Conservation (phyloP, 805 yeast species). For the Candida ulmi region DNA sequence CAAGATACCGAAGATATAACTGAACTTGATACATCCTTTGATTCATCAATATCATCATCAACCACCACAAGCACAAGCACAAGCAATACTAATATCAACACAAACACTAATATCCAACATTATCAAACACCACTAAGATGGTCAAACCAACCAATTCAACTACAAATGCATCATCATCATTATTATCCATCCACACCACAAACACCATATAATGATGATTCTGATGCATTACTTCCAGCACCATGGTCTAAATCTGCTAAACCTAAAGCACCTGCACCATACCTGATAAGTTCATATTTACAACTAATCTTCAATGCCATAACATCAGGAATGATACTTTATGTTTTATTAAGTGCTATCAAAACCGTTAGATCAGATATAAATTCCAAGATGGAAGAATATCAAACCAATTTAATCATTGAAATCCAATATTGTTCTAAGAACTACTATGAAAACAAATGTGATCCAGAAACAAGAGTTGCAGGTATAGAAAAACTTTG, state of each 20-base stretch:
- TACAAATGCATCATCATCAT: conserved; percentile 42
- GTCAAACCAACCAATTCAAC: conserved; percentile 18
- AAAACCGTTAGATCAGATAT: conserved; percentile 52
- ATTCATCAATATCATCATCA: no score
- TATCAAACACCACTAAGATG: conserved; percentile 10
- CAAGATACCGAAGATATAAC: no score
- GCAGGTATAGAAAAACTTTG: conserved; percentile 58
- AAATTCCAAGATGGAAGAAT: conserved; percentile 41
- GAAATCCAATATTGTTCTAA: conserved; percentile 52
- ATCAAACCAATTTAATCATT: conserved; percentile 36
- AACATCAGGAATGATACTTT: conserved; percentile 39
- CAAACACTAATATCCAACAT: conserved; percentile 3
- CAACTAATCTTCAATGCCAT: conserved; percentile 48
- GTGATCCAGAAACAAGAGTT: conserved; percentile 47
- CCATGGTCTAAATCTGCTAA: conserved; percentile 53
- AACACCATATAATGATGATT: conserved; percentile 3
- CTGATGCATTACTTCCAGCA: conserved; percentile 36
- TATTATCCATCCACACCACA: conserved; percentile 27
- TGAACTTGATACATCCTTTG: neutral
- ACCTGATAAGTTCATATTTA: conserved; percentile 54
- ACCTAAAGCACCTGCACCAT: conserved; percentile 50
- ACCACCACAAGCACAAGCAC: no score
- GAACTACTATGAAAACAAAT: conserved; percentile 48
- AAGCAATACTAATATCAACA: neutral
- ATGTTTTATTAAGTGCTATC: conserved; percentile 38